Evolutionary conservation across 2,329 filamentous ascomycete genomes (phyloP).

Genomic region (Pseudogymnoascus sp.): DNA sequence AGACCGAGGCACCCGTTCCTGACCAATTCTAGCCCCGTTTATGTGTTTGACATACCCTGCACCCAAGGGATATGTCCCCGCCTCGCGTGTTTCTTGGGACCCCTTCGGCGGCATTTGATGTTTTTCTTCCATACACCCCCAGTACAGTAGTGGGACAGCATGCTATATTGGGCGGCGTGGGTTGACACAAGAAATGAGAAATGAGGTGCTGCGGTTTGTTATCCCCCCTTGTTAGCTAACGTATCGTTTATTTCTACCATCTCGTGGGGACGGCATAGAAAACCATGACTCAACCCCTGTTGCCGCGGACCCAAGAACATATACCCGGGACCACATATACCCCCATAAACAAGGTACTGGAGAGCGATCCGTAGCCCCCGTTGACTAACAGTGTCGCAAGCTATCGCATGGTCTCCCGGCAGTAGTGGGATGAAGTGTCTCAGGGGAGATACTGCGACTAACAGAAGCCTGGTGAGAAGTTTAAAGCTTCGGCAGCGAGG

Average conservation of each 20-base stretch:
- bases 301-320: background rate
- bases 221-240: background rate
- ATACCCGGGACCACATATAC: constrained; percentile 4
- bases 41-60: constrained; percentile 4
- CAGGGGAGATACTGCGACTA: background rate
- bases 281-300: background rate
- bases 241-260: background rate
- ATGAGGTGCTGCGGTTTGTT: background rate
- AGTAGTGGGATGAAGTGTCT: background rate
- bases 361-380: background rate
- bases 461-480: background rate
- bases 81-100: background rate
- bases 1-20: background rate
- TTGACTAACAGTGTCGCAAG: background rate
- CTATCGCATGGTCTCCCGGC: background rate
- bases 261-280: background rate
- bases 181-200: background rate
- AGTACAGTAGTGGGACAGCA: background rate
- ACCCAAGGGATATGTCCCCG: background rate
- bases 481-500: background rate
- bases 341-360: background rate
- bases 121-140: background rate
- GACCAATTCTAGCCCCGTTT: background rate
- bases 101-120: constrained; percentile 2
- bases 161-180: background rate